A percentile compares a stretch with the other conserved stretches of the same genome.
phyloP scores from a whole-genome alignment of 2,329 filamentous ascomycete genomes.

The Cordyceps militaris region DNA sequence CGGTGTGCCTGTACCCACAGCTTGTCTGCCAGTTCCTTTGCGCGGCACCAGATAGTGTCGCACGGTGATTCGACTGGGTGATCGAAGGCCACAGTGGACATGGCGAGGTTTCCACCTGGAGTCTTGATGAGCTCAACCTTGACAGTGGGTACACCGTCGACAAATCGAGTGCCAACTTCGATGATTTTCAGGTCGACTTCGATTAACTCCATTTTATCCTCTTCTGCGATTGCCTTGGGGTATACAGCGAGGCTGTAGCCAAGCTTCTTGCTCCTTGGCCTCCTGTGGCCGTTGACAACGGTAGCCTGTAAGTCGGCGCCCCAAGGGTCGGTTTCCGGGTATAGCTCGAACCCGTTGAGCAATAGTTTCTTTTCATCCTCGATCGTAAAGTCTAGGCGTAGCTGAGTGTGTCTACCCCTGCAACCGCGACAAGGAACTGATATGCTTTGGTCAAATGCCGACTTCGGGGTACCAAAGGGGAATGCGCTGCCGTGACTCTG shows the following conservation, averaged over 20 bases:
- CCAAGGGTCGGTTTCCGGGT: conserved; percentile 44
- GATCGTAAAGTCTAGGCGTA: conserved; percentile 50
- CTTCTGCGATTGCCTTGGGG: conserved; percentile 39
- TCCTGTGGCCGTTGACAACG: conserved; percentile 35
- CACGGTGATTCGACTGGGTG: conserved; percentile 27
- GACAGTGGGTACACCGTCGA: conserved; percentile 48
- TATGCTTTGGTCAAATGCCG: conserved; percentile 32
- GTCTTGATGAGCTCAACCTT: conserved; percentile 57
- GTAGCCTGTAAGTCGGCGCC: conserved; percentile 37
- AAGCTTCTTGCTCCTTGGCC: conserved; percentile 32
- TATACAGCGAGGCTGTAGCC: conserved; percentile 43
- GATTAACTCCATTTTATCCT: conserved; percentile 45
- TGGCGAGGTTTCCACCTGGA: conserved; percentile 45
- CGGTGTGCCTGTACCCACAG: conserved; percentile 14
- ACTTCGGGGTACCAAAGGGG: conserved; percentile 30
- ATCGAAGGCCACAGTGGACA: conserved; percentile 40
- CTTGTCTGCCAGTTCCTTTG: conserved; percentile 30
- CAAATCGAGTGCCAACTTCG: conserved; percentile 49
- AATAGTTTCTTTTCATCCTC: conserved; percentile 42
- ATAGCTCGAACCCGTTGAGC: conserved; percentile 55
- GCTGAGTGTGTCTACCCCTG: conserved; percentile 36
- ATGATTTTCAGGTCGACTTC: conserved; percentile 51
- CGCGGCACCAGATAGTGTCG: conserved; percentile 45
- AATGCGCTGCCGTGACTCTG: conserved; percentile 18
- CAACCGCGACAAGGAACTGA: conserved; percentile 49